Percentiles rank a stretch among this genome's conserved stretches.
These are phyloP conservation scores for Magnusiomyces magnusii DNA, from an alignment of 1,139 yeast species.

Conservation along the genomic window DNA sequence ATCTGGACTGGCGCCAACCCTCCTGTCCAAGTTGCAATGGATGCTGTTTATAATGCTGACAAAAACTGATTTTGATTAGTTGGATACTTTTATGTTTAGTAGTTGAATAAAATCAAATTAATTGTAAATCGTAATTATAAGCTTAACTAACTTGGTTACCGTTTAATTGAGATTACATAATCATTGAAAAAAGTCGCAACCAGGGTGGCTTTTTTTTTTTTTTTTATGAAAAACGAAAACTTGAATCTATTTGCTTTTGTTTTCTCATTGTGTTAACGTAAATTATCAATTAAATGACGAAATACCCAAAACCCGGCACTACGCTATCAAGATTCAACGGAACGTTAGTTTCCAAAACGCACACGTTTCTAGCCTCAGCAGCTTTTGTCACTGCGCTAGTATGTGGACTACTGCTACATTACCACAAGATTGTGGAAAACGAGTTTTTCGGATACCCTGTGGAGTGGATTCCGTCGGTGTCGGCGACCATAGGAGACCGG, in stretches of 20 bases:
- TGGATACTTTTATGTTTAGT: too few relatives aligned
- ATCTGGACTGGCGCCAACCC: slow-evolving; percentile 63
- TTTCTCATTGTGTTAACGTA: background rate
- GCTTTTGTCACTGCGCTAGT: slow-evolving; percentile 71
- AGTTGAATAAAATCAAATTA: background rate
- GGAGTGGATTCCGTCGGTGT: slow-evolving; percentile 98
- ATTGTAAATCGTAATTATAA: background rate
- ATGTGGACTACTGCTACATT: slow-evolving; percentile 69
- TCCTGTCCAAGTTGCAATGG: slow-evolving; percentile 22
- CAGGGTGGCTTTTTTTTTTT: too few relatives aligned
- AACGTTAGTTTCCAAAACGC: slow-evolving; percentile 57
- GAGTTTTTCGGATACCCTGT: slow-evolving; percentile 87
- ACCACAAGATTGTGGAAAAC: slow-evolving; percentile 78
- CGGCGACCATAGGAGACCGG: slow-evolving; percentile 94
- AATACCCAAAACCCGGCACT: slow-evolving; percentile 15
- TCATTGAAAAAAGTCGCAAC: too few relatives aligned
- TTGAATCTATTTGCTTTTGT: too few relatives aligned
- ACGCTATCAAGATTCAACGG: slow-evolving; percentile 42
- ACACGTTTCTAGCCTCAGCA: slow-evolving; percentile 57
- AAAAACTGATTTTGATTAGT: too few relatives aligned
- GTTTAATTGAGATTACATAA: too few relatives aligned
- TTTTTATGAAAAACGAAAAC: too few relatives aligned
- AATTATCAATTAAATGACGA: background rate
- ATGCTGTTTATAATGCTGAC: slow-evolving; percentile 16
- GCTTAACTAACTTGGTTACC: background rate